These are phyloP conservation scores for Gossypium turneri DNA, from an alignment of 345 rosid genomes.

Conservation along the genomic window DNA sequence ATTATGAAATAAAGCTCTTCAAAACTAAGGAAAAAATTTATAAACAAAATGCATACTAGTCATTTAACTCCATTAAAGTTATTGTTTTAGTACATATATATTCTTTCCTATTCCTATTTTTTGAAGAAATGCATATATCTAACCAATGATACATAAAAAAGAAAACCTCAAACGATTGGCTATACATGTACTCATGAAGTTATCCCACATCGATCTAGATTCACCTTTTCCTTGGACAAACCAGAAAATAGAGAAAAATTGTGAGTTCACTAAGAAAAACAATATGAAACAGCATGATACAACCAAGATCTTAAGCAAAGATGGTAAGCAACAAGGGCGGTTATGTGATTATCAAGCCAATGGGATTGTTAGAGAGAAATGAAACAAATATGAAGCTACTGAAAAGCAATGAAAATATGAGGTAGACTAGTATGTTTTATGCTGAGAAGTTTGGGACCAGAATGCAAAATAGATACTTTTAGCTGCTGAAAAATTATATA, in stretches of 20 bases:
- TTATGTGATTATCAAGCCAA: background rate
- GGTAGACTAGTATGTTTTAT: background rate
- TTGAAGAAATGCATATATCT: too few species aligned
- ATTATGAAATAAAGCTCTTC: too few species aligned
- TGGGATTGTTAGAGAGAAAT: background rate
- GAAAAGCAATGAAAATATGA: background rate
- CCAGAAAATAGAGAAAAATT: conserved; percentile 9
- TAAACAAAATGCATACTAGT: too few species aligned
- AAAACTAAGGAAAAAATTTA: too few species aligned
- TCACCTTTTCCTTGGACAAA: background rate
- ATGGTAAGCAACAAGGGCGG: background rate
- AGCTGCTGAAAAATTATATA: too few species aligned
- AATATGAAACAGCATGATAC: conserved; percentile 6
- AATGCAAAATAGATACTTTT: too few species aligned
- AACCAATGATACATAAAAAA: too few species aligned
- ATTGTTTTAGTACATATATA: too few species aligned
- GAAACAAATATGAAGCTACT: background rate
- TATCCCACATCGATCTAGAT: conserved; percentile 9
- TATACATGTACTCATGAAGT: background rate
- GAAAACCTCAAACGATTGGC: too few species aligned
- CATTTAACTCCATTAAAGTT: too few species aligned
- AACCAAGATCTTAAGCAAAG: background rate
- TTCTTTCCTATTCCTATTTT: too few species aligned
- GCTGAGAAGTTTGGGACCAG: too few species aligned
- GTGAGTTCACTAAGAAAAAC: background rate